Percentiles rank a stretch among this genome's conserved stretches.
phyloP scores from a whole-genome alignment of 352 stramenopile species.

The Phytopythium mirpurense region DNA sequence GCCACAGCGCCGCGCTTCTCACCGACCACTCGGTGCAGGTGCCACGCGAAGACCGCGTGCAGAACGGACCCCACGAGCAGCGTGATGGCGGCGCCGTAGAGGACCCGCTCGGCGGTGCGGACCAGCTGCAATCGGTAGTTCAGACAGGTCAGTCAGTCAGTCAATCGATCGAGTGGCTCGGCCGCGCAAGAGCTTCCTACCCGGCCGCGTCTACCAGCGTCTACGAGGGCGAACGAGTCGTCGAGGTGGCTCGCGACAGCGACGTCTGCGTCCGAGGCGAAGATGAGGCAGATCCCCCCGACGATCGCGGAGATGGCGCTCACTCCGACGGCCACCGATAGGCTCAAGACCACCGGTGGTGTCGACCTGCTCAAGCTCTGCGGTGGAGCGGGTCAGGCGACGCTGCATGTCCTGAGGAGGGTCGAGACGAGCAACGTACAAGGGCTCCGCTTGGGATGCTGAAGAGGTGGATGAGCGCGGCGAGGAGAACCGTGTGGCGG shows the following conservation, averaged over 20 bases:
- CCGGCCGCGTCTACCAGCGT: too few relatives aligned
- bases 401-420: too few relatives aligned
- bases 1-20: slow-evolving; percentile 44
- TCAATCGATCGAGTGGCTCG: background rate
- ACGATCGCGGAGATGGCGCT: slow-evolving; percentile 45
- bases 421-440: slow-evolving; percentile 21
- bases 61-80: slow-evolving; percentile 29
- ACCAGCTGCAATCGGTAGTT: slow-evolving; percentile 24
- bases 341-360: slow-evolving; percentile 38
- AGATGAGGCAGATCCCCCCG: slow-evolving; percentile 56
- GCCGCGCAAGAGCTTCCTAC: too few relatives aligned
- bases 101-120: slow-evolving; percentile 27
- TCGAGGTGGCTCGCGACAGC: slow-evolving; percentile 49
- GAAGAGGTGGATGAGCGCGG: slow-evolving; percentile 25
- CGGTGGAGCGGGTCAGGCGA: background rate
- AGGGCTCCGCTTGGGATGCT: slow-evolving; percentile 42
- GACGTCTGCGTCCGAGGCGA: slow-evolving; percentile 29
- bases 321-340: slow-evolving; percentile 46
- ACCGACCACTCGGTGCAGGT: slow-evolving; percentile 47
- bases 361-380: slow-evolving; percentile 50
- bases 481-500: slow-evolving; percentile 24
- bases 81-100: slow-evolving; percentile 27
- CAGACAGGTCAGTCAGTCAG: background rate
- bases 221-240: slow-evolving; percentile 29
- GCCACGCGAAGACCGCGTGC: slow-evolving; percentile 34